A percentile compares a stretch with the other conserved stretches of the same genome.
Evolutionary conservation across 2,329 filamentous ascomycete genomes (phyloP).

Genomic region (Chalaropsis thielavioides): DNA sequence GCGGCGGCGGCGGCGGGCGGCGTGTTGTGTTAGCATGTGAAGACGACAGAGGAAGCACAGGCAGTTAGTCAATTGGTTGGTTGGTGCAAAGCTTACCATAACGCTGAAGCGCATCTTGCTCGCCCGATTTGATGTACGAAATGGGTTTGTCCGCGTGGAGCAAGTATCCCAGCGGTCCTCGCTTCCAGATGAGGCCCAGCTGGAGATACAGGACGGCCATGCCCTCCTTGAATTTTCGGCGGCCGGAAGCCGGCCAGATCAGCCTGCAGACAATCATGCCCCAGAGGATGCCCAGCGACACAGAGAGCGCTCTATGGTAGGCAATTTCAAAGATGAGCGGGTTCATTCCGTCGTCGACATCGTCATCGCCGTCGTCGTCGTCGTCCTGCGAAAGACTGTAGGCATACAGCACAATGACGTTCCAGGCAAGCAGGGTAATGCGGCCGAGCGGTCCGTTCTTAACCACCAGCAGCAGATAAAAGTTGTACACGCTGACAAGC

Average conservation of each 20-base stretch:
- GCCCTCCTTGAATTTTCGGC: conserved; percentile 76
- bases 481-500: conserved; percentile 66
- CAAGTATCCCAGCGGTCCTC: conserved; percentile 69
- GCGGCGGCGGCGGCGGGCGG: neutral
- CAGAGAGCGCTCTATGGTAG: conserved; percentile 72
- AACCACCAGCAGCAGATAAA: conserved; percentile 75
- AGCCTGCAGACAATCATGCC: conserved; percentile 77
- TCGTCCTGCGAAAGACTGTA: conserved; percentile 77
- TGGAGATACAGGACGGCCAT: conserved; percentile 84
- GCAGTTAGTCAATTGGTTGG: too few relatives aligned
- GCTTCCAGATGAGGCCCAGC: conserved; percentile 92
- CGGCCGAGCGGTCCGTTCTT: conserved; percentile 81
- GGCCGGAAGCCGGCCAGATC: conserved; percentile 86
- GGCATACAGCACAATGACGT: conserved; percentile 83
- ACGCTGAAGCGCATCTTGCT: conserved; percentile 74
- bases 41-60: neutral
- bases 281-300: conserved; percentile 79
- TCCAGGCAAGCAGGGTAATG: conserved; percentile 91
- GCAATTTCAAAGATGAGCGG: conserved; percentile 82
- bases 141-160: conserved; percentile 41
- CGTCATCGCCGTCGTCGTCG: conserved; percentile 64
- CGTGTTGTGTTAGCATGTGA: conserved; percentile 1
- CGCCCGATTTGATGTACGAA: conserved; percentile 73
- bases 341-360: conserved; percentile 72
- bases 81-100: conserved; percentile 37